phyloP scores from a whole-genome alignment of 108 stramenopile species.

The Skeletonema potamos region DNA sequence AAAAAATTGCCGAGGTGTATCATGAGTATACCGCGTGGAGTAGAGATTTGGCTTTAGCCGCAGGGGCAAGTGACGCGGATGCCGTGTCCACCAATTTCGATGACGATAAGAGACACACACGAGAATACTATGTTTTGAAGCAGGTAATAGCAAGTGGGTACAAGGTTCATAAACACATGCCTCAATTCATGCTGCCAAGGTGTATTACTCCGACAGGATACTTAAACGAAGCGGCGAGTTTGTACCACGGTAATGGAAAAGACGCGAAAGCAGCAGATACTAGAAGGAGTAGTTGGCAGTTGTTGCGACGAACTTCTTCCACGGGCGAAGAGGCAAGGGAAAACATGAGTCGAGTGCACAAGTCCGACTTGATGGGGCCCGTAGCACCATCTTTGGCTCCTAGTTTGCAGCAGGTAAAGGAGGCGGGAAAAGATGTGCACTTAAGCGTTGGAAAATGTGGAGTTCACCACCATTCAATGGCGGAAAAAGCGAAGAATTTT shows the following conservation, averaged over 20 bases:
- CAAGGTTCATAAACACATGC: conserved; percentile 51
- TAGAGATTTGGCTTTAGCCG: conserved; percentile 75
- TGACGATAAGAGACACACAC: conserved; percentile 63
- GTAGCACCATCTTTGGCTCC: conserved; percentile 28
- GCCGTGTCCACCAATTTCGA: conserved; percentile 74
- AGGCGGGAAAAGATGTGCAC: not conserved
- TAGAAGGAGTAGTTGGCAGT: not conserved
- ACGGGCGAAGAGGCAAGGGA: conserved; percentile 34
- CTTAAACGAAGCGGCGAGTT: conserved; percentile 32
- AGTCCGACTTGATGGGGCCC: conserved; percentile 24
- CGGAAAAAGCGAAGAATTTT: conserved; percentile 42
- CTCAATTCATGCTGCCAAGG: conserved; percentile 47
- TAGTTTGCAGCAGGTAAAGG: conserved; percentile 13
- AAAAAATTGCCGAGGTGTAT: conserved; percentile 71
- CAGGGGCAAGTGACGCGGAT: conserved; percentile 80
- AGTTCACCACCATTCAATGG: conserved; percentile 3
- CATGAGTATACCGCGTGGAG: conserved; percentile 80
- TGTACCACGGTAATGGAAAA: conserved; percentile 3
- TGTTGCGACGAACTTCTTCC: conserved; percentile 2
- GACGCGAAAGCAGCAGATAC: not conserved
- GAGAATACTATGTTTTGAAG: conserved; percentile 82
- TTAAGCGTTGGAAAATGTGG: not conserved
- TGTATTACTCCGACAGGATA: conserved; percentile 44
- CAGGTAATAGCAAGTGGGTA: conserved; percentile 48
- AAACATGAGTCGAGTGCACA: conserved; percentile 37